Evolutionary conservation across 169 alveolate species (phyloP).

Genomic region (Pseudocohnilembus persalinus): DNA sequence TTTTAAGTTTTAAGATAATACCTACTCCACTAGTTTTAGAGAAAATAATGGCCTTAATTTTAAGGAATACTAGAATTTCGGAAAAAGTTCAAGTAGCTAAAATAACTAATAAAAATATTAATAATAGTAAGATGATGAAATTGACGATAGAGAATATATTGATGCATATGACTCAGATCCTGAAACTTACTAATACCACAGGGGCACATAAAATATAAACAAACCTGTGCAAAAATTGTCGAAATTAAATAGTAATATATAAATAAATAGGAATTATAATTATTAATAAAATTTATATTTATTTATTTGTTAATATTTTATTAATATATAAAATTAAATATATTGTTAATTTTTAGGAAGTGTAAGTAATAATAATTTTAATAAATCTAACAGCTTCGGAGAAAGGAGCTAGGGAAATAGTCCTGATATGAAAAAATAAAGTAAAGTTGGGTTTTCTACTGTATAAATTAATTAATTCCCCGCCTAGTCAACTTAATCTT

Average conservation of each 20-base stretch:
- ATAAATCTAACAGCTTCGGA: too few relatives aligned
- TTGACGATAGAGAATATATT: slow-evolving; percentile 21
- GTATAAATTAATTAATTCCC: too few relatives aligned
- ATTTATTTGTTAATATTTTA: slow-evolving; percentile 21
- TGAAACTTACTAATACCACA: slow-evolving; percentile 39
- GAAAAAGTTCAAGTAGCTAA: too few relatives aligned
- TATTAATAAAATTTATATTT: not conserved
- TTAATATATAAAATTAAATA: not conserved
- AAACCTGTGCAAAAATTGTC: slow-evolving; percentile 3
- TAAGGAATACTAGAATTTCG: too few relatives aligned
- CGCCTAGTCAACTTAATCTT: too few relatives aligned
- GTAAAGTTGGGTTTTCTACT: not conserved
- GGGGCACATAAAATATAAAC: slow-evolving; percentile 13
- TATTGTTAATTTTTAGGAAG: slow-evolving; percentile 2
- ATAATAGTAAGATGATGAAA: too few relatives aligned
- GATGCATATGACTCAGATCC: slow-evolving; percentile 55
- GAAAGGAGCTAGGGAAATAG: not conserved
- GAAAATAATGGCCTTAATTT: too few relatives aligned
- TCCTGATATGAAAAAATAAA: too few relatives aligned
- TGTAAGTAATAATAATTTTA: not conserved
- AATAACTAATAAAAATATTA: too few relatives aligned
- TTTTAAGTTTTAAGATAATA: too few relatives aligned
- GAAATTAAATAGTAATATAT: slow-evolving; percentile 14
- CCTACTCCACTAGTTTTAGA: too few relatives aligned
- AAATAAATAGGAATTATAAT: not conserved